phyloP scores from a whole-genome alignment of 768 basidiomycete genomes.

The Podaxis sp. region DNA sequence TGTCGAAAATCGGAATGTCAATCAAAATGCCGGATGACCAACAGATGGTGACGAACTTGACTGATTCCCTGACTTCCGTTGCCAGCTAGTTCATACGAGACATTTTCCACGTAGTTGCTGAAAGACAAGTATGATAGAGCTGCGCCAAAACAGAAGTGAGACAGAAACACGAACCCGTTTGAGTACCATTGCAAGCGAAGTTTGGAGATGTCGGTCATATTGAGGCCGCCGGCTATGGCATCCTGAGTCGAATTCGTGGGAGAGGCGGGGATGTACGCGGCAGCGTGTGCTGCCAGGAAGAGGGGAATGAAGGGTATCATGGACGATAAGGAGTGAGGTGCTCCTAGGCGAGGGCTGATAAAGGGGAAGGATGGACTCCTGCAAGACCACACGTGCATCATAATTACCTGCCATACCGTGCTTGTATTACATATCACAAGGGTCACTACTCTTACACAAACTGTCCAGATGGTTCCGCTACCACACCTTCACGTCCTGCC shows the following conservation, averaged over 20 bases:
- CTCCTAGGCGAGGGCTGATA: neutral
- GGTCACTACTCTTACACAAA: slow-evolving; percentile 29
- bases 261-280: slow-evolving; percentile 68
- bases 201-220: slow-evolving; percentile 56
- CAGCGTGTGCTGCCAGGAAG: slow-evolving; percentile 21
- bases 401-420: neutral
- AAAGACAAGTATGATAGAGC: neutral
- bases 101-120: slow-evolving; percentile 52
- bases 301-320: slow-evolving; percentile 26
- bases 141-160: slow-evolving; percentile 1
- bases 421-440: neutral
- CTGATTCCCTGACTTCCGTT: slow-evolving; percentile 47
- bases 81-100: slow-evolving; percentile 63
- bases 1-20: slow-evolving; percentile 8
- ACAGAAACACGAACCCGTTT: slow-evolving; percentile 38
- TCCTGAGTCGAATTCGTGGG: slow-evolving; percentile 64
- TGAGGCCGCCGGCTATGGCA: slow-evolving; percentile 42
- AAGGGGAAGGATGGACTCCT: slow-evolving; percentile 7
- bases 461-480: slow-evolving; percentile 33
- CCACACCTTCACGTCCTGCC: slow-evolving; percentile 32
- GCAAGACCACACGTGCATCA: slow-evolving; percentile 15
- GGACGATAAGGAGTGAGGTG: neutral
- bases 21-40: neutral
- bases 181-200: slow-evolving; percentile 63
- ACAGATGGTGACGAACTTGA: slow-evolving; percentile 40